phyloP scores from a whole-genome alignment of 257 asterid species.

The Nicotiana undulata region DNA sequence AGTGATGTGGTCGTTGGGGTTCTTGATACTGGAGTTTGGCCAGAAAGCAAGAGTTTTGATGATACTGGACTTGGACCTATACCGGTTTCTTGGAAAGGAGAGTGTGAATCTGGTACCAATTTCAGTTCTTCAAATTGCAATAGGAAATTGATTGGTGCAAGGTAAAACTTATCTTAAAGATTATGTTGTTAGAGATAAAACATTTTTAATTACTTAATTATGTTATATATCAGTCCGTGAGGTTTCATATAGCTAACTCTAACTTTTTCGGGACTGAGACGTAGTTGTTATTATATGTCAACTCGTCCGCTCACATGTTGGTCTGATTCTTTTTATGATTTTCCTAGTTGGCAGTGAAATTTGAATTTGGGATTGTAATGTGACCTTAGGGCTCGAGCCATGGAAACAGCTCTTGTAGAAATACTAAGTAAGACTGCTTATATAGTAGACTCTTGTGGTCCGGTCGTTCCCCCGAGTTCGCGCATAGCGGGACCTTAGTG shows the following conservation, averaged over 20 bases:
- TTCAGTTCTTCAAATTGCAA: conserved; percentile 46
- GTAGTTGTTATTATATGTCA: too few species aligned
- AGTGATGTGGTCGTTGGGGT: conserved; percentile 11
- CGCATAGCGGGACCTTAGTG: too few species aligned
- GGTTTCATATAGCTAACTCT: too few species aligned
- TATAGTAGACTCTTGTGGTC: too few species aligned
- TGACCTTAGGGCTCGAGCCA: too few species aligned
- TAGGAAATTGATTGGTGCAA: conserved; percentile 23
- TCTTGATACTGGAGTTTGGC: conserved; percentile 40
- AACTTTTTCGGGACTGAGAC: too few species aligned
- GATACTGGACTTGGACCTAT: conserved; percentile 42
- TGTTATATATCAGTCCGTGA: neutral
- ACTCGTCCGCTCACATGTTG: neutral
- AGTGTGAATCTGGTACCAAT: conserved; percentile 43
- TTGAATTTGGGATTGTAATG: neutral
- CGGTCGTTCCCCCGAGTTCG: fast-evolving
- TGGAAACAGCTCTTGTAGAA: too few species aligned
- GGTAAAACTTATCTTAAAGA: neutral
- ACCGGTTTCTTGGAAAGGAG: conserved; percentile 49
- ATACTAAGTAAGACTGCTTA: too few species aligned
- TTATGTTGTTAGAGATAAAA: neutral
- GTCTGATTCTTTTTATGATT: conserved; percentile 16
- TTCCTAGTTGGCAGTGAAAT: neutral
- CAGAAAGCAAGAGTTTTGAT: conserved; percentile 46
- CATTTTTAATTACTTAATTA: neutral